These are phyloP conservation scores for Zalerion maritima DNA, from an alignment of 495 filamentous ascomycete genomes.

Conservation along the genomic window DNA sequence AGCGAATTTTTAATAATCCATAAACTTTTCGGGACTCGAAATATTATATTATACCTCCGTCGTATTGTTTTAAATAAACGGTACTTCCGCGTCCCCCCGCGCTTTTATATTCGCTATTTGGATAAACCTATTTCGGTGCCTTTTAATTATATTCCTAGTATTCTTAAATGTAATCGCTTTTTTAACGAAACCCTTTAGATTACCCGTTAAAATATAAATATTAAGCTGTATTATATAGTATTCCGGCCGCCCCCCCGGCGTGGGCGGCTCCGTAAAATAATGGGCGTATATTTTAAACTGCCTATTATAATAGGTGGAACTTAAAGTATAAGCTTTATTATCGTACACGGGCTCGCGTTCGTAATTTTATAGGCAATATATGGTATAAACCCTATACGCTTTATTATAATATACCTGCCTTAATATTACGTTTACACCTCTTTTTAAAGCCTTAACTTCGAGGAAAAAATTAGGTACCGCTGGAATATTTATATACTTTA, in stretches of 20 bases:
- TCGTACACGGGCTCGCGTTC: slow-evolving; percentile 22
- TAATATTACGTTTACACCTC: slow-evolving; percentile 15
- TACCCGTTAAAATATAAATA: slow-evolving; percentile 13
- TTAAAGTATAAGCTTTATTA: slow-evolving; percentile 27
- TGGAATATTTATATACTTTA: slow-evolving; percentile 17
- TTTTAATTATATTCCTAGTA: too few species aligned
- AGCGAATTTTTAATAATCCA: slow-evolving; percentile 9
- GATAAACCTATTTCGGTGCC: too few species aligned
- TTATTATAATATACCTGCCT: slow-evolving; percentile 29
- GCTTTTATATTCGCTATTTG: too few species aligned
- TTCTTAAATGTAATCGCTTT: slow-evolving; percentile 22
- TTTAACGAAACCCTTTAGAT: slow-evolving; percentile 15
- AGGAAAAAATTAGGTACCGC: slow-evolving; percentile 28
- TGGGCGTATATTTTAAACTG: too few species aligned
- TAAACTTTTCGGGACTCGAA: slow-evolving; percentile 10
- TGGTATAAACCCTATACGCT: slow-evolving; percentile 29
- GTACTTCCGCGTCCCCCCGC: slow-evolving; percentile 1
- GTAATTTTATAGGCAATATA: slow-evolving; percentile 30
- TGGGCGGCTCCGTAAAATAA: too few species aligned
- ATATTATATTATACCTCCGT: too few species aligned
- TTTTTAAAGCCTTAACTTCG: slow-evolving; percentile 23
- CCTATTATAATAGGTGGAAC: slow-evolving; percentile 23
- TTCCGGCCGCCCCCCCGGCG: slow-evolving; percentile 12
- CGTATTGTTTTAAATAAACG: too few species aligned
- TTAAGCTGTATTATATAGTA: slow-evolving; percentile 29